Evolutionary conservation across 1,284 basidiomycete genomes (phyloP).

Genomic region (Ustilago cynodontis): DNA sequence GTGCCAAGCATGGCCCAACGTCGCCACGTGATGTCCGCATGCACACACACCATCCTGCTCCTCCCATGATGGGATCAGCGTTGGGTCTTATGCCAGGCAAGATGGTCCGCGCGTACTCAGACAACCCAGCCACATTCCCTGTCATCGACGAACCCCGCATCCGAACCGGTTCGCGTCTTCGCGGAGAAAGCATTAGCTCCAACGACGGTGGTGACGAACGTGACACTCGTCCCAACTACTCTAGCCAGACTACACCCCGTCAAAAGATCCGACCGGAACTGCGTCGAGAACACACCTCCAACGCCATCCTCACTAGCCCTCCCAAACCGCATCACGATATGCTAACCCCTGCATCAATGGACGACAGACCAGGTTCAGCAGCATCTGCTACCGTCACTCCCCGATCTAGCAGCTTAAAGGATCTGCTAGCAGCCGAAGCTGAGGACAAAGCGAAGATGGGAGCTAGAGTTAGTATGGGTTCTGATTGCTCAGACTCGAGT

Average conservation of each 20-base stretch:
- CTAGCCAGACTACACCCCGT: conserved; percentile 25
- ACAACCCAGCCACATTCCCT: conserved; percentile 12
- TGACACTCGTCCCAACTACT: conserved; percentile 9
- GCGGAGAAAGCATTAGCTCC: conserved; percentile 34
- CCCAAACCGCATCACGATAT: neutral
- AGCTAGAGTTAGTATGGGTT: conserved; percentile 23
- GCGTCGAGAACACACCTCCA: conserved; percentile 40
- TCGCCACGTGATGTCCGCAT: conserved; percentile 22
- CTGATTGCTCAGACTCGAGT: conserved; percentile 31
- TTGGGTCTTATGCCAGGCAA: conserved; percentile 37
- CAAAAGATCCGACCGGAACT: conserved; percentile 29
- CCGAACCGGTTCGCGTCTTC: conserved; percentile 16
- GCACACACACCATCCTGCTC: conserved; percentile 9
- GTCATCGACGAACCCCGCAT: neutral
- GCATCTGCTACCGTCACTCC: conserved; percentile 32
- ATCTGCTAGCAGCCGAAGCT: conserved; percentile 24
- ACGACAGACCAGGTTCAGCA: conserved; percentile 1
- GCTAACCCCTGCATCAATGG: neutral
- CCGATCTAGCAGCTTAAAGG: conserved; percentile 37
- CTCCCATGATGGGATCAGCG: conserved; percentile 21
- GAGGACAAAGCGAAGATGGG: neutral
- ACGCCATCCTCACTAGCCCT: conserved; percentile 35
- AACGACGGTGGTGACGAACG: conserved; percentile 12
- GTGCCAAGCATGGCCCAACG: conserved; percentile 9
- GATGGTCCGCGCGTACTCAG: conserved; percentile 41